Evolutionary conservation across 192 early-diverging fungal species (phyloP).

Genomic region (Martensiomyces pterosporus): DNA sequence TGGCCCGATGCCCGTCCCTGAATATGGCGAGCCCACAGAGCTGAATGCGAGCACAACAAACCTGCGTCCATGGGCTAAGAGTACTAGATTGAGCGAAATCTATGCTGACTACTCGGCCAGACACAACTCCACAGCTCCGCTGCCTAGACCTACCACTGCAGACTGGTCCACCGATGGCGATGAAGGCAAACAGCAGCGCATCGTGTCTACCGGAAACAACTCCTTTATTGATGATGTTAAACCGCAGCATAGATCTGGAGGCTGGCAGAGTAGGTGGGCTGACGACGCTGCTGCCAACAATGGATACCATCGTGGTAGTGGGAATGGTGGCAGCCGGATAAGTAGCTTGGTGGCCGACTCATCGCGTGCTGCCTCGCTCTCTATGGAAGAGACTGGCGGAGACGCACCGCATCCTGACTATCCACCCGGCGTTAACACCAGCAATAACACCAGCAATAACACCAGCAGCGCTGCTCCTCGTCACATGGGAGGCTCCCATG

Average conservation of each 20-base stretch:
- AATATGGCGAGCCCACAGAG: too few relatives aligned
- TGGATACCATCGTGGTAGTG: conserved; percentile 20
- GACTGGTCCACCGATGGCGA: conserved; percentile 2
- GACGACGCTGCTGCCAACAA: conserved; percentile 5
- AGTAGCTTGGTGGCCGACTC: conserved; percentile 26
- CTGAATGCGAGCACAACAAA: conserved; percentile 1
- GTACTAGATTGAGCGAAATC: conserved; percentile 51
- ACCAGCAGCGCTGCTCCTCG: too few relatives aligned
- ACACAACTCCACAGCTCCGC: conserved; percentile 42
- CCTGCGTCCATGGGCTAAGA: conserved; percentile 43
- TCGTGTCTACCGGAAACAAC: conserved; percentile 16
- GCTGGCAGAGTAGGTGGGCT: conserved; percentile 27
- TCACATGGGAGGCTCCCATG: too few relatives aligned
- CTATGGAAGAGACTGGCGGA: conserved; percentile 2
- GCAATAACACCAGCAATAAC: too few relatives aligned
- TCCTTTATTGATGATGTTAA: conserved; percentile 48
- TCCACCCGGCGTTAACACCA: too few relatives aligned
- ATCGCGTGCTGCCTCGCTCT: conserved; percentile 33
- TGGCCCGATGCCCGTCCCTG: too few relatives aligned
- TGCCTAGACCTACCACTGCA: conserved; percentile 26
- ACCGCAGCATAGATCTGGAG: conserved; percentile 34
- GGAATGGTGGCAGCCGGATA: conserved; percentile 11
- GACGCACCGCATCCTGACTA: too few relatives aligned
- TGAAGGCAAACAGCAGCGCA: conserved; percentile 3
- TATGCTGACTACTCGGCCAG: conserved; percentile 51